phyloP scores from a whole-genome alignment of 257 asterid species.

The Plantago major region DNA sequence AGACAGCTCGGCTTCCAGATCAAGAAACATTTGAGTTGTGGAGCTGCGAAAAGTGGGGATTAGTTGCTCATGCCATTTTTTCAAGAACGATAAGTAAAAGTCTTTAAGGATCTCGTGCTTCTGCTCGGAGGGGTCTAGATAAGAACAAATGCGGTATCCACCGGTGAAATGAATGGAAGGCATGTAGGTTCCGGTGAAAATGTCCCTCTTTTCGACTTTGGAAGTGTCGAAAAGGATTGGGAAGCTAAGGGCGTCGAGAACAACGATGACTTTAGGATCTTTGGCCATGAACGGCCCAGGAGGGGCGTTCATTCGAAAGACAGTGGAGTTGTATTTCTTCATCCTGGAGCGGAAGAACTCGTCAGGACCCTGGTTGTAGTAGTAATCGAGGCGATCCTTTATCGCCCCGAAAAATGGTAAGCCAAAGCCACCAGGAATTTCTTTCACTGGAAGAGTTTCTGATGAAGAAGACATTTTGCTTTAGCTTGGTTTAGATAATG shows the following conservation, averaged over 20 bases:
- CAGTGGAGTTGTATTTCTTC: slow-evolving; percentile 42
- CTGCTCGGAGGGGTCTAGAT: slow-evolving; percentile 39
- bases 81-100: slow-evolving; percentile 3
- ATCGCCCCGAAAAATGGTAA: slow-evolving; percentile 42
- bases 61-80: slow-evolving; percentile 4
- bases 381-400: slow-evolving; percentile 39
- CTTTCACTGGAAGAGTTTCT: slow-evolving; percentile 29
- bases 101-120: slow-evolving; percentile 26
- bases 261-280: slow-evolving; percentile 31
- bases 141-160: slow-evolving; percentile 33
- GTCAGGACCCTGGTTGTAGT: slow-evolving; percentile 39
- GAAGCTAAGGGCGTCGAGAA: slow-evolving; percentile 31
- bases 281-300: slow-evolving; percentile 55
- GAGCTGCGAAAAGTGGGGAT: slow-evolving; percentile 26
- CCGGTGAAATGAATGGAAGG: slow-evolving; percentile 34
- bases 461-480: slow-evolving; percentile 21
- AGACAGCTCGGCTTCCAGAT: slow-evolving; percentile 25
- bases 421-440: slow-evolving; percentile 52
- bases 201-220: slow-evolving; percentile 27
- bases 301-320: slow-evolving; percentile 41
- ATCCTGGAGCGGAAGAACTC: slow-evolving; percentile 41
- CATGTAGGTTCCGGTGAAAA: slow-evolving; percentile 33
- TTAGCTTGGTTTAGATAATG: background rate
- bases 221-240: slow-evolving; percentile 29
- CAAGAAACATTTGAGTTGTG: slow-evolving; percentile 11